These are phyloP conservation scores for Blakeslea trispora DNA, from an alignment of 371 early-diverging fungal genomes.

Conservation along the genomic window DNA sequence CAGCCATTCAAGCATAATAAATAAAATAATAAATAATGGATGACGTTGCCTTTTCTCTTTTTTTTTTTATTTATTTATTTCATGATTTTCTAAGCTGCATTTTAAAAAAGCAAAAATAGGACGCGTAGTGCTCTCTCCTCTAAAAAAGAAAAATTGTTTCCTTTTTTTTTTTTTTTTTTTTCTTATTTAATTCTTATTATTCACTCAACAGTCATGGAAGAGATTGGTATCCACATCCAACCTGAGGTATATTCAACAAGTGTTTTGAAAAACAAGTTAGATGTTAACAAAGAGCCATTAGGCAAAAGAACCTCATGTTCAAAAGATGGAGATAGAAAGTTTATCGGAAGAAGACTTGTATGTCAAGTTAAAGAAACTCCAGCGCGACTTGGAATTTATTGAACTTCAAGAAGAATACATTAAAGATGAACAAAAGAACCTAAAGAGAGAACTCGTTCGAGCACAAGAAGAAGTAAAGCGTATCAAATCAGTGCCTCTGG, in stretches of 20 bases:
- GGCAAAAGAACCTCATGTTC: slow-evolving; percentile 30
- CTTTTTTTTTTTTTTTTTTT: too few species aligned
- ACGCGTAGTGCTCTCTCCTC: too few species aligned
- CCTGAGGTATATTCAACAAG: too few species aligned
- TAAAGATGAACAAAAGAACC: slow-evolving; percentile 97
- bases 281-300: not conserved
- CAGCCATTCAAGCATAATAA: slow-evolving; percentile 27
- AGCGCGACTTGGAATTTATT: slow-evolving; percentile 94
- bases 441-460: slow-evolving; percentile 94
- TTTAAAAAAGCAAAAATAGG: too few species aligned
- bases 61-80: too few species aligned
- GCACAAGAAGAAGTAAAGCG: slow-evolving; percentile 99
- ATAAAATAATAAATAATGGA: too few species aligned
- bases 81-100: too few species aligned
- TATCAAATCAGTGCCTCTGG: slow-evolving; percentile 98
- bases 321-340: slow-evolving; percentile 49
- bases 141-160: too few species aligned
- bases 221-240: slow-evolving; percentile 44
- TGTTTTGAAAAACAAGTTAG: slow-evolving; percentile 3
- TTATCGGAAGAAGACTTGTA: slow-evolving; percentile 86
- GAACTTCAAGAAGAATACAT: slow-evolving; percentile 98
- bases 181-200: not conserved
- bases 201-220: slow-evolving; percentile 33
- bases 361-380: slow-evolving; percentile 91
- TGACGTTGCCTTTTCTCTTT: too few species aligned